These are phyloP conservation scores for Candida corydali DNA, from an alignment of 805 yeast genomes.

Conservation along the genomic window DNA sequence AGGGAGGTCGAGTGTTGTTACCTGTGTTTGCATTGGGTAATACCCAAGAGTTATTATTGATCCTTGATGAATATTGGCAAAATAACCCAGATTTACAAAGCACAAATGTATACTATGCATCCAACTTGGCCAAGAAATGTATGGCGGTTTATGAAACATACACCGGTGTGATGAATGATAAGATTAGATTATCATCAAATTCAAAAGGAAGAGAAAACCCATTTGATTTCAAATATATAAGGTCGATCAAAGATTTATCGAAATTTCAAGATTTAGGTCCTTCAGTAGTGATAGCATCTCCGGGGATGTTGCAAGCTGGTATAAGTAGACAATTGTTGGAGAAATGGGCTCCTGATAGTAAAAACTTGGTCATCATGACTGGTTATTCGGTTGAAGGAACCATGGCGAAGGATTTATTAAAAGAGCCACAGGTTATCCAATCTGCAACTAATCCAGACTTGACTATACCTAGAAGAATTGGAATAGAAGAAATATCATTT, in stretches of 20 bases:
- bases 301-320: slow-evolving; percentile 98
- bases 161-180: slow-evolving; percentile 95
- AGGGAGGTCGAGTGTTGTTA: slow-evolving; percentile 87
- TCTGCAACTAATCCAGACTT: slow-evolving; percentile 77
- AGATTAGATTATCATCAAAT: slow-evolving; percentile 59
- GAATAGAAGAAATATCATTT: slow-evolving; percentile 90
- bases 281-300: slow-evolving; percentile 92
- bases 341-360: slow-evolving; percentile 96
- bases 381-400: slow-evolving; percentile 99
- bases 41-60: slow-evolving; percentile 88
- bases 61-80: slow-evolving; percentile 94
- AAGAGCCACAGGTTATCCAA: slow-evolving; percentile 89
- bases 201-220: slow-evolving; percentile 56
- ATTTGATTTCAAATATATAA: slow-evolving; percentile 81
- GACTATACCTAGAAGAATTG: slow-evolving; percentile 79
- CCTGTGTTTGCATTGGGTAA: slow-evolving; percentile 97
- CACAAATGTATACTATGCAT: slow-evolving; percentile 85
- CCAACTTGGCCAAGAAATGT: slow-evolving; percentile 90
- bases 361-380: slow-evolving; percentile 81
- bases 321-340: slow-evolving; percentile 87
- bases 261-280: slow-evolving; percentile 91
- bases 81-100: slow-evolving; percentile 76
- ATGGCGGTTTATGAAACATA: slow-evolving; percentile 97
- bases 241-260: slow-evolving; percentile 74
- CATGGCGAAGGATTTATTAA: slow-evolving; percentile 83